Base-by-base conservation (phyloP, 106 monocot species). In the Gastrodia elata region DNA sequence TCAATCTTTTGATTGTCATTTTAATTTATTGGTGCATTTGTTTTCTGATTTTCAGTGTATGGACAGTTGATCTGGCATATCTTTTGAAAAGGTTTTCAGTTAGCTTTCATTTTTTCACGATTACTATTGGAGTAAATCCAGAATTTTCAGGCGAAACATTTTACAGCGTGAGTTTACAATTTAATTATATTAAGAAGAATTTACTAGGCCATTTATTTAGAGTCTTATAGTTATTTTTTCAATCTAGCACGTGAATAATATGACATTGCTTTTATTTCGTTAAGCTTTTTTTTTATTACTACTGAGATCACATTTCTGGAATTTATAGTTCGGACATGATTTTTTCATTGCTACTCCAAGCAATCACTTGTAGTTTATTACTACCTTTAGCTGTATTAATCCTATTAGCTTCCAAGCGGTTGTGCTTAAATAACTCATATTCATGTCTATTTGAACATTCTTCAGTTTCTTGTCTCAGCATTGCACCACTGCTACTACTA, bases 1-100 rank as follows among this genome's bases (percentile, higher is more conserved):
- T 61, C 32, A 61, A 32, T 14, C 61, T 61, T 61, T 30, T 22
- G 14, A 32, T 30, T 59, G 28, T 30, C 32, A 30, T 61, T 27
- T 61, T 57, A 4, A 30, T 10, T 61, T 27, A 61, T 61, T 61
- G 61, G 1, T 67, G 34, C 6, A 38, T 38, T 39, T 78, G 55
- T 68, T 77, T 48, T 73, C 28, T n/a, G 25, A 70, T 76, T 81
- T 89, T 73, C 96, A 96, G 96, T 79, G 88, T 92, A 25, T 96
- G 96, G 96, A 96, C 96, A 8, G 84, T 96, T 81, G 96, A 96
- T 75, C 76, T 96, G 75, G 92, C 92, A 35, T 96, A 90, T 77
- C 83, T 96, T 77, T 75, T 96, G 75, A 85, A 92, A 75, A 91
- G 78, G 67, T 93, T 90, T 74, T 90, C 88, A 10, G 84, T 97